Evolutionary conservation across 2,329 filamentous ascomycete genomes (phyloP), one percentile per base, ranked within the genome.

Genomic region (Sclerotinia borealis): DNA sequence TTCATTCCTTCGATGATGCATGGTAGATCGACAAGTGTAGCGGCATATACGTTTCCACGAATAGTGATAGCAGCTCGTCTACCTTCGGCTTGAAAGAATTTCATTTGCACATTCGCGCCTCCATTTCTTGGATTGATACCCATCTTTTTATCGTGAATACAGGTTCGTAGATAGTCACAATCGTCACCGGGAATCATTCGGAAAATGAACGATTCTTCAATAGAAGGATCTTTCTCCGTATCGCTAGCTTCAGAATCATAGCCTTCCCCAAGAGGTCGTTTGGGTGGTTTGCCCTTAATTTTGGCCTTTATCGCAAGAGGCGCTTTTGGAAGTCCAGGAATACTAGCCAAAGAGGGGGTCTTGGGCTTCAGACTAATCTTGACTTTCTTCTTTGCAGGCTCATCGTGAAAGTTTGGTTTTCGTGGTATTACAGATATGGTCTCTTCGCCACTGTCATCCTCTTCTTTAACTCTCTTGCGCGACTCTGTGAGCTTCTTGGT

Each of bases 171-270:
- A 71, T 93, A 92, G 29, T 97, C 91, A 73, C 90, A 91, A 76
- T 97, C 90, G 36, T 90, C 85, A 0, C 92, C 93, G 0, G 92
- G 91, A 61, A 87, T 76, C 90, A 97, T 96, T 65, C 95, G 90
- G 66, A 99, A 76, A 10, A 99, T 82, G 68, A 98, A 91, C 68
- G 96, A 89, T 72, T 93, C 90, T 76, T 98, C 93, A 65, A 96
- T 91, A 1, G 89, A 83, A 0, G 95, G 95, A 72, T 99, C 95
- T 11, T 80, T 77, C 75, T 99, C 95, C 17, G 88, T 86, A 73
- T 98, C 95, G 62, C 92, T 95, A 15, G 93, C 92, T 76, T 98
- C 95, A 3, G 93, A 97, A 75, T 99, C 95, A 76, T 98, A 99
- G 9, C 93, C 95, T 63, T 96, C 92, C 59, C 95, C 95, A 1